Percentiles rank a stretch among this genome's conserved stretches.
Evolutionary conservation across 2,329 filamentous ascomycete species (phyloP).

Genomic region (Dichotomopilus funicola): DNA sequence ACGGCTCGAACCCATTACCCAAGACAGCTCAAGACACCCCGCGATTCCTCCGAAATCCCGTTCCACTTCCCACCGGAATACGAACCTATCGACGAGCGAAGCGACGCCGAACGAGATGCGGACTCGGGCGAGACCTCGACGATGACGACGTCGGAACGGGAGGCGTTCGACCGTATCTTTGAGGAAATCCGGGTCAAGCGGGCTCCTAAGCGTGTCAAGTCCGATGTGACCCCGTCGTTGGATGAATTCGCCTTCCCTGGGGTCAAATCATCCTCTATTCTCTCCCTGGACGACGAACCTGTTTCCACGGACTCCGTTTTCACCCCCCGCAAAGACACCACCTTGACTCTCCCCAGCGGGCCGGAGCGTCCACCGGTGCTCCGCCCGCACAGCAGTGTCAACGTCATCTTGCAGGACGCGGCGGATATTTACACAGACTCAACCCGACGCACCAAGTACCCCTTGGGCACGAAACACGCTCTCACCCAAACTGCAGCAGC

Average conservation of each 20-base stretch:
- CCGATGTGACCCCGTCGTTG: too few species aligned
- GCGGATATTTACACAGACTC: constrained; percentile 11
- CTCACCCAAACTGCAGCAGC: constrained; percentile 21
- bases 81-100: constrained; percentile 20
- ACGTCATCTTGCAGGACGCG: constrained; percentile 28
- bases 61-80: constrained; percentile 42
- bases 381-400: constrained; percentile 15
- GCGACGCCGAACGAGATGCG: constrained; percentile 20
- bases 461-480: constrained; percentile 16
- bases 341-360: too few species aligned
- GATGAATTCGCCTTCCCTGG: too few species aligned
- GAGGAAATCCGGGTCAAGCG: constrained; percentile 38
- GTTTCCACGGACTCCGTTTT: too few species aligned
- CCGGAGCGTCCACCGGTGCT: not conserved
- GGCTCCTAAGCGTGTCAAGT: constrained; percentile 27
- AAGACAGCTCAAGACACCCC: constrained; percentile 2
- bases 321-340: too few species aligned
- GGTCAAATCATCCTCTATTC: not conserved
- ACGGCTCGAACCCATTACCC: constrained; percentile 11
- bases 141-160: constrained; percentile 49
- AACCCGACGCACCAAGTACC: constrained; percentile 11
- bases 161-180: constrained; percentile 49
- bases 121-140: constrained; percentile 35
- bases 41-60: constrained; percentile 36
- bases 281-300: not conserved